phyloP scores from a whole-genome alignment of 2,329 filamentous ascomycete species.

The Magnaporthiopsis rhizophila region DNA sequence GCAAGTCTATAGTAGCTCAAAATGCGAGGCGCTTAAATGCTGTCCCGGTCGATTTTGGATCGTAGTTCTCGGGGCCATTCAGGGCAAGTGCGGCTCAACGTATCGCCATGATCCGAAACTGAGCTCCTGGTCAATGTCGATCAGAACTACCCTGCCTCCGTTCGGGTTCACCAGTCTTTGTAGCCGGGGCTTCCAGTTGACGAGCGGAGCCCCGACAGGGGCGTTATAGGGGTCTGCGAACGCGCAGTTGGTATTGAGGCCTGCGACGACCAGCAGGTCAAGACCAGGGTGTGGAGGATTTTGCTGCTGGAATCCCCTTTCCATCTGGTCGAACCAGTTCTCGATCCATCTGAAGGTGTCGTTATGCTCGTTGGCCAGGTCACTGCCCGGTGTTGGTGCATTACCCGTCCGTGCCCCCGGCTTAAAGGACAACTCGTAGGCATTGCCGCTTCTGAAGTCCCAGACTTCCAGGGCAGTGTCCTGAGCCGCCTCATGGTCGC shows the following conservation, averaged over 20 bases:
- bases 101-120: background rate
- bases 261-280: background rate
- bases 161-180: background rate
- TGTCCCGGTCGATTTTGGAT: too few relatives aligned
- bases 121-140: background rate
- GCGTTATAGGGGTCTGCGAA: background rate
- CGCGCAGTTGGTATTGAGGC: background rate
- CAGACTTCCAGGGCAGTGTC: background rate
- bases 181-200: background rate
- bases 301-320: background rate
- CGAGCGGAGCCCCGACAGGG: too few relatives aligned
- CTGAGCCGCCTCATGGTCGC: background rate
- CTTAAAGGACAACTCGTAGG: background rate
- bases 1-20: too few relatives aligned
- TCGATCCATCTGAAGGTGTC: background rate
- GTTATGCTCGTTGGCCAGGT: background rate
- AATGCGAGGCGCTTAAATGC: too few relatives aligned
- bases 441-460: background rate
- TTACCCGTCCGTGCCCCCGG: background rate
- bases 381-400: background rate
- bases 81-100: background rate
- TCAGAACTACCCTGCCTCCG: background rate
- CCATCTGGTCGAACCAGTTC: background rate
- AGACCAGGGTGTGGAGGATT: background rate
- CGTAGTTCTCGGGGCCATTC: too few relatives aligned